Base-by-base conservation (phyloP, 805 yeast species). In the Metschnikowia henanensis region DNA sequence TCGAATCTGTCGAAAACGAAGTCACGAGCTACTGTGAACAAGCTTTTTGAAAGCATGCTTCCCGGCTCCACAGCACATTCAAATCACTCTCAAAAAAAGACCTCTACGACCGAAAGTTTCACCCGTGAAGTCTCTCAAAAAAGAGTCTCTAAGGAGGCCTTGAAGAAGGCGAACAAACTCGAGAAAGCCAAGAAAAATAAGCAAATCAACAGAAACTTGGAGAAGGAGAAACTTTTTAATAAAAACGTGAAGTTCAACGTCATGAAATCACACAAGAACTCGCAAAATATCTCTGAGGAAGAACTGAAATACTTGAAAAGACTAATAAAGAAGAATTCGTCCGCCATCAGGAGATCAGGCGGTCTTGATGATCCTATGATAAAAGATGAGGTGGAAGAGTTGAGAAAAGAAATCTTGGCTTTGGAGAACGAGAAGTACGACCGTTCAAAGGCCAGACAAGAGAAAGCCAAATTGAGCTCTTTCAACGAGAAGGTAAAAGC, bases 401-500 rank as follows among this genome's bases (percentile, higher is more conserved):
- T 65, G 45, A 56, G 60, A 41, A 37, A 37, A 33, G 65, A 64
- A 22, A 63, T 69, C 18, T 49, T 66, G 38, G 52, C 55, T 5
- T 43, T 48, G 37, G 48, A 45, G 30, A 56, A 55, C 31, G 58
- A 58, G 28, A 55, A 57, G 41, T 45, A 52, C 28, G 64, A 58
- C 31, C 67, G 67, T 45, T 44, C 56, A 15, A 56, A 57, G 43
- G 57, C 55, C 25, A 53, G 46, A 51, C 47, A 43, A 34, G 46
- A 47, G 20, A 45, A 49, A 30, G 55, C 53, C 39, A 50, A 53
- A 35, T 46, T 47, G 44, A 46, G 53, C 26, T 62, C 60, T 7
- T 64, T 65, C 47, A 62, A 69, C 37, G 61, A 65, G 23, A 74
- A 72, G 56, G 60, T 75, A 40, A 61, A 70, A 44, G 64, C 66